Percentiles rank a stretch among this genome's conserved stretches.
Evolutionary conservation across 805 yeast species (phyloP).

Genomic region (Starmerella stellata): DNA sequence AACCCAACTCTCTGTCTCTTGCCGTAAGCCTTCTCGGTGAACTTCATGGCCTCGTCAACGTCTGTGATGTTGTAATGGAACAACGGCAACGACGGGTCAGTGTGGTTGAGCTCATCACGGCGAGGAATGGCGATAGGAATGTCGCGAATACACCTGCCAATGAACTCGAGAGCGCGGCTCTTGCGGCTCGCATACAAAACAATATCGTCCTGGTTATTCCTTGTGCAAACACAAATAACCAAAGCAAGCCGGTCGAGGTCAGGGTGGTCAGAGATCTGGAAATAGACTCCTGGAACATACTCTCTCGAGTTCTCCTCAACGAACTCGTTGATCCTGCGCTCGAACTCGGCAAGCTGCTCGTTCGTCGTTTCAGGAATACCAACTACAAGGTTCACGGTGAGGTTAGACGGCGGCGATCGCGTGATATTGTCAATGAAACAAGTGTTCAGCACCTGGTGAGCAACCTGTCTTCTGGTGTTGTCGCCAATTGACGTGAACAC

Average conservation of each 20-base stretch:
- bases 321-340: constrained; percentile 19
- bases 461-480: constrained; percentile 22
- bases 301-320: constrained; percentile 23
- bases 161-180: constrained; percentile 19
- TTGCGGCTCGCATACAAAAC: constrained; percentile 19
- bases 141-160: constrained; percentile 21
- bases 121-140: constrained; percentile 24
- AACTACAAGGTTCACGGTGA: constrained; percentile 16
- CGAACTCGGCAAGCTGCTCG: constrained; percentile 22
- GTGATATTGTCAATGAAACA: constrained; percentile 25
- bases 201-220: constrained; percentile 23
- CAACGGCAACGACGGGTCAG: constrained; percentile 23
- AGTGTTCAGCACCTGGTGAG: constrained; percentile 25
- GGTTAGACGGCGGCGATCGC: constrained; percentile 22
- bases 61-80: constrained; percentile 33
- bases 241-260: constrained; percentile 23
- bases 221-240: constrained; percentile 18
- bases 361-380: constrained; percentile 25
- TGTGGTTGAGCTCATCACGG: constrained; percentile 20
- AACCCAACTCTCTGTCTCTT: constrained; percentile 7
- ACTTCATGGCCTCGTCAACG: constrained; percentile 34
- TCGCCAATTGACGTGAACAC: constrained; percentile 20
- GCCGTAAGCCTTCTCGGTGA: constrained; percentile 4
- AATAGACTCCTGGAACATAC: constrained; percentile 21
- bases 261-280: constrained; percentile 21